Percentiles rank a stretch among this genome's conserved stretches.
Conservation (phyloP, 1,139 yeast species). For the Yamadazyma trypodendri region DNA sequence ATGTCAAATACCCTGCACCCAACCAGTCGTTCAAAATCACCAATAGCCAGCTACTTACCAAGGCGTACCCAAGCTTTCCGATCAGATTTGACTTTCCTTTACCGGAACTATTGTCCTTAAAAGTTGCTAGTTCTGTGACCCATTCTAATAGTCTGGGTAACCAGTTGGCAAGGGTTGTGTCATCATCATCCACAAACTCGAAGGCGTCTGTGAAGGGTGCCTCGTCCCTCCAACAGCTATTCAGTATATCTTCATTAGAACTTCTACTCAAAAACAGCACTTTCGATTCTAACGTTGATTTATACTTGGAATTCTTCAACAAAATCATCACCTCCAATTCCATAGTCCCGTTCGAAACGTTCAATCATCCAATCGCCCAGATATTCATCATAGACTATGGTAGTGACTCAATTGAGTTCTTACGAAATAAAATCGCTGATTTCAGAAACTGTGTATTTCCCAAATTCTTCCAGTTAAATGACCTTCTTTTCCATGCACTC, state of each 20-base stretch:
- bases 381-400: conserved; percentile 59
- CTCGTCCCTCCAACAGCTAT: conserved; percentile 26
- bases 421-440: conserved; percentile 38
- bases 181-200: neutral
- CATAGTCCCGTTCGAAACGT: conserved; percentile 80
- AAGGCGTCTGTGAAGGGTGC: conserved; percentile 26
- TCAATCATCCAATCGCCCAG: conserved; percentile 86
- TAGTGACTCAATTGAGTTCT: conserved; percentile 47
- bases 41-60: conserved; percentile 43
- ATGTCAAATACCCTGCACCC: conserved; percentile 41
- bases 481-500: conserved; percentile 49
- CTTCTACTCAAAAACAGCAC: conserved; percentile 24
- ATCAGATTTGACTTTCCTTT: conserved; percentile 43
- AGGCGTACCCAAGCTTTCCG: conserved; percentile 45
- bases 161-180: neutral
- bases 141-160: conserved; percentile 7
- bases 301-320: conserved; percentile 62
- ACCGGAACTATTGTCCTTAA: conserved; percentile 39
- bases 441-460: conserved; percentile 52
- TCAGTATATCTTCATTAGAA: conserved; percentile 43
- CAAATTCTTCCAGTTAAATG: conserved; percentile 56
- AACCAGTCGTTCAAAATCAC: conserved; percentile 39
- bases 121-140: conserved; percentile 18
- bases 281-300: conserved; percentile 17
- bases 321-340: conserved; percentile 60